Conservation (phyloP, 768 basidiomycete genomes). For the Sarcodon aspratus region DNA sequence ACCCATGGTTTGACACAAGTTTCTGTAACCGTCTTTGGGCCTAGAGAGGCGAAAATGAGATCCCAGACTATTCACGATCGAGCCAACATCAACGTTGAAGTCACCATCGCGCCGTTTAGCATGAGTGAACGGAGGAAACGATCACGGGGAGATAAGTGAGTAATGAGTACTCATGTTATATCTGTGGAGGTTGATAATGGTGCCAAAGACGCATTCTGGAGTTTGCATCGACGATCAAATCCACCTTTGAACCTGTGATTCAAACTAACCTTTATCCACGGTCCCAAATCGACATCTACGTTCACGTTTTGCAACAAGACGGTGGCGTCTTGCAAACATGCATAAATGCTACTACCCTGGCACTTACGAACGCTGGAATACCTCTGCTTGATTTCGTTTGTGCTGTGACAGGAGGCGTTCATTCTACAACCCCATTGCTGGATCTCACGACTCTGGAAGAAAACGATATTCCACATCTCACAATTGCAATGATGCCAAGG, state of each 20-base stretch:
- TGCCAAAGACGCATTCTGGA: slow-evolving; percentile 72
- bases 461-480: slow-evolving; percentile 78
- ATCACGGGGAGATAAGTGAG: slow-evolving; percentile 80
- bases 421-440: slow-evolving; percentile 69
- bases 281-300: slow-evolving; percentile 86
- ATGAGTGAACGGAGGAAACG: slow-evolving; percentile 70
- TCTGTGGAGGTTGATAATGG: slow-evolving; percentile 1
- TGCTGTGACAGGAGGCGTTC: slow-evolving; percentile 72
- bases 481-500: slow-evolving; percentile 83
- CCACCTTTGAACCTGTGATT: slow-evolving; percentile 94
- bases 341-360: slow-evolving; percentile 91
- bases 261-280: slow-evolving; percentile 88
- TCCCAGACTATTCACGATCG: slow-evolving; percentile 79
- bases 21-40: slow-evolving; percentile 82
- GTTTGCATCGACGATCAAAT: slow-evolving; percentile 76
- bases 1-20: slow-evolving; percentile 89
- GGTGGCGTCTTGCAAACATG: slow-evolving; percentile 85
- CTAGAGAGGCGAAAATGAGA: slow-evolving; percentile 76
- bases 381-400: slow-evolving; percentile 87
- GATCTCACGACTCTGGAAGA: slow-evolving; percentile 89
- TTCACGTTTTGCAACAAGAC: slow-evolving; percentile 91
- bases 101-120: slow-evolving; percentile 80
- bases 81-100: slow-evolving; percentile 83
- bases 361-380: slow-evolving; percentile 83
- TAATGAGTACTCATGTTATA: not conserved